Evolutionary conservation across 805 yeast genomes (phyloP), one percentile per base, ranked within the genome.

Genomic region (Candida alai): DNA sequence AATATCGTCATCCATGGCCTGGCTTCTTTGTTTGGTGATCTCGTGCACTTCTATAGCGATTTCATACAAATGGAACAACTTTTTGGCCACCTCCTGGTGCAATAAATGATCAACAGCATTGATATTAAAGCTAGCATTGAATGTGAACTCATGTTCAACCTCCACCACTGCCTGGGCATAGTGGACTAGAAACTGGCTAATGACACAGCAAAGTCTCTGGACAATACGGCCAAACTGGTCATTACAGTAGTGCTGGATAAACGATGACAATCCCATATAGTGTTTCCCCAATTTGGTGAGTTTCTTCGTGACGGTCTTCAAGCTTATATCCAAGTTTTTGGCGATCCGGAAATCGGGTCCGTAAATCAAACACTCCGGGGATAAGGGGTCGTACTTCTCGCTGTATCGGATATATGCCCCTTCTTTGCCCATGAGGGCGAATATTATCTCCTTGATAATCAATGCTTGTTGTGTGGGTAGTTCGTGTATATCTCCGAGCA

Each of bases 331-430:
- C 47, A 93, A 62, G 38, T 74, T 77, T 44, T 77, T 81, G 26
- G 84, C 80, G 17, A 87, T 73, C 41, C 76, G 71, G 56, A 73
- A 88, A 39, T 82, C 90, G 1, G 95, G 94, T 0, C 94, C 95
- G 10, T 53, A 54, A 3, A 81, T 57, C 28, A 72, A 54, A 21
- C 70, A 64, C 10, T 58, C 62, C 7, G 48, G 33, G 21, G 58
- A 51, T 0, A 41, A 38, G 0, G 79, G 78, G 46, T 77, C 74
- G 49, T 74, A 85, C 14, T 68, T 64, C 27, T 76, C 82, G 20
- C 80, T 70, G 51, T 73, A 86, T 28, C 88, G 64, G 22, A 90
- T 75, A 49, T 83, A 86, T 14, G 68, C 66, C 1, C 97, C 97
- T 54, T 88, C 95, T 18, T 71, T 57, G 0, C 94, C 94, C 20